Conservation (phyloP, 2,329 filamentous ascomycete species). For the Colletotrichum tamarilloi region DNA sequence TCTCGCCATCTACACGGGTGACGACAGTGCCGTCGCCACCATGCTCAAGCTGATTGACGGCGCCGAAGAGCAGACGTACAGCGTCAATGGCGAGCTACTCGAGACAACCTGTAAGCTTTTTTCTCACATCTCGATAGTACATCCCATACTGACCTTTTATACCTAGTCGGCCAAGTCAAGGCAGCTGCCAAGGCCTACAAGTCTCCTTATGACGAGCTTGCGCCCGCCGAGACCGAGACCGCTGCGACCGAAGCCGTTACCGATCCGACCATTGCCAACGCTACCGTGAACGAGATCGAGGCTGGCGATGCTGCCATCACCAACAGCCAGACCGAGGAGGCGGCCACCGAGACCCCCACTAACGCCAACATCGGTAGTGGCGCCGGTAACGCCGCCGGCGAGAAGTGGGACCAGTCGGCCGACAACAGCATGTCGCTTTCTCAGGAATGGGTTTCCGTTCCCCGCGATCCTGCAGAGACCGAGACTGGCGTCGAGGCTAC, state of each 20-base stretch:
- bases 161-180: constrained; percentile 69
- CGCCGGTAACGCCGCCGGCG: constrained; percentile 70
- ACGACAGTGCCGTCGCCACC: constrained; percentile 77
- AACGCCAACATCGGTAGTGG: constrained; percentile 64
- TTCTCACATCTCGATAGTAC: neutral
- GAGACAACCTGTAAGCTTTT: constrained; percentile 76
- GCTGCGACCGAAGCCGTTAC: constrained; percentile 52
- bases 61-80: constrained; percentile 72
- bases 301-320: constrained; percentile 53
- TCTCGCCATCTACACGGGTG: constrained; percentile 81
- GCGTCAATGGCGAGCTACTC: constrained; percentile 72
- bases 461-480: constrained; percentile 77
- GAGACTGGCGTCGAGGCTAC: constrained; percentile 73
- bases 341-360: constrained; percentile 51
- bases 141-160: constrained; percentile 38
- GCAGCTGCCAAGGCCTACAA: constrained; percentile 65
- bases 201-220: constrained; percentile 48
- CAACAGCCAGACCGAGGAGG: constrained; percentile 57
- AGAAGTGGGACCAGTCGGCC: constrained; percentile 71
- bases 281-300: constrained; percentile 75
- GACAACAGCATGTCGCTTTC: constrained; percentile 55
- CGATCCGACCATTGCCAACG: constrained; percentile 76
- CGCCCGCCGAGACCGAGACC: constrained; percentile 34
- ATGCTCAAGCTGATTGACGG: constrained; percentile 84
- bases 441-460: constrained; percentile 76